A percentile compares a stretch with the other conserved stretches of the same genome.
Evolutionary conservation across 495 filamentous ascomycete species (phyloP).

Genomic region (Penicillium lagena): DNA sequence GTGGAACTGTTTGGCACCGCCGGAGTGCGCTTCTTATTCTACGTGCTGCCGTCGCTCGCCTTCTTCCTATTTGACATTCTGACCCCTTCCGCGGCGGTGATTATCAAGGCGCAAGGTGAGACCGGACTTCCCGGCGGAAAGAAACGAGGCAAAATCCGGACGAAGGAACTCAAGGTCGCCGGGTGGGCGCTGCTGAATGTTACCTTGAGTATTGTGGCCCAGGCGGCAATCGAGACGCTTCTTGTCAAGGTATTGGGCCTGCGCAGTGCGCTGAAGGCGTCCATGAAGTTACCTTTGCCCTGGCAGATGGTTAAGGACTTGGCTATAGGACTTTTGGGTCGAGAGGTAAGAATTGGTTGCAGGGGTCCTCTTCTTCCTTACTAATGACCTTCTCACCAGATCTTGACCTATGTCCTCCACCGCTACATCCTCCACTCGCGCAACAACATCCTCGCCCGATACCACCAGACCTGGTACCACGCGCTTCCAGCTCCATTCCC

Average conservation of each 20-base stretch:
- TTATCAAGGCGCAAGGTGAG: slow-evolving; percentile 64
- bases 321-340: slow-evolving; percentile 38
- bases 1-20: slow-evolving; percentile 70
- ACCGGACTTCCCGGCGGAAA: slow-evolving; percentile 55
- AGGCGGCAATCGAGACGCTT: slow-evolving; percentile 51
- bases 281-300: slow-evolving; percentile 53
- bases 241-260: slow-evolving; percentile 43
- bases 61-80: slow-evolving; percentile 70
- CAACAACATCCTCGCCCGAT: slow-evolving; percentile 24
- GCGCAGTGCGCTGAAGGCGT: slow-evolving; percentile 52
- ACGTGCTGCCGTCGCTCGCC: slow-evolving; percentile 62
- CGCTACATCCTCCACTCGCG: slow-evolving; percentile 59
- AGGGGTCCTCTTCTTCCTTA: neutral
- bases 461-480: slow-evolving; percentile 65
- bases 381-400: slow-evolving; percentile 15
- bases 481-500: slow-evolving; percentile 54
- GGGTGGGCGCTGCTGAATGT: slow-evolving; percentile 63
- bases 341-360: slow-evolving; percentile 40
- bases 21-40: slow-evolving; percentile 64
- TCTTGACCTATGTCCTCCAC: slow-evolving; percentile 63
- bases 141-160: slow-evolving; percentile 29
- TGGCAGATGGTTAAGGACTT: slow-evolving; percentile 53
- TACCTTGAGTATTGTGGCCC: slow-evolving; percentile 45
- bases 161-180: slow-evolving; percentile 31
- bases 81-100: slow-evolving; percentile 57